Base-by-base conservation (phyloP, 805 yeast genomes). In the Hanseniaspora lindneri region DNA sequence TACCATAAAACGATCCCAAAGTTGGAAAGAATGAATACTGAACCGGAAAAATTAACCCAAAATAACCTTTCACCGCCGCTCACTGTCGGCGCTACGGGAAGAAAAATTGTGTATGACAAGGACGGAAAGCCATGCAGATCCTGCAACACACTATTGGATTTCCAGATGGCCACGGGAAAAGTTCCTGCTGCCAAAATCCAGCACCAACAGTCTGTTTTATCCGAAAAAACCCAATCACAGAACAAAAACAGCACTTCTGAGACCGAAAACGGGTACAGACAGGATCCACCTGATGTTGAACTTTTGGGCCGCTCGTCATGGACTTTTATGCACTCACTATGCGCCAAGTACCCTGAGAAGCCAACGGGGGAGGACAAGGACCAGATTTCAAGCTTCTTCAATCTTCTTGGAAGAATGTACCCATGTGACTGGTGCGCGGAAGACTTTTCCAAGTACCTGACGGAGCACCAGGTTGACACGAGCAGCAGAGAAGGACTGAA, bases 71-170 rank as follows among this genome's bases (percentile, higher is more conserved):
- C 29, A 8, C 17, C 14, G n/a, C 28, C 19, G 19, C 17, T 14
- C 14, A 21, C n/a, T n/a, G 24, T 49, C 10, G 52, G 52, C 2
- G 37, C 17, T 4, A 20, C 52, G 21, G 52, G 52, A 21, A 42
- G 52, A 33, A 49, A 43, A 28, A 43, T 49, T 8, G 33, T 77
- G 9, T 61, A 83, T 50, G 96, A 84, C 59, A 79, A 84, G 60
- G 81, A 89, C 63, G 97, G 97, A 1, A 88, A 85, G 63, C 96
- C 96, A 51, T 89, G 98, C 60, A 89, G 96, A 46, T 68, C 95
- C 2, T 89, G 98, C 62, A 88, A 88, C 64, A 65, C 87, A 0
- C 65, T 89, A 32, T 62, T 77, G 36, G 96, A 89, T 60, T 89
- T 89, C 64, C 80, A 79, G 60, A 66, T 75, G 60, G 89, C 79